Evolutionary conservation across 306 rosid species (phyloP).

Genomic region (Rosa rugosa): DNA sequence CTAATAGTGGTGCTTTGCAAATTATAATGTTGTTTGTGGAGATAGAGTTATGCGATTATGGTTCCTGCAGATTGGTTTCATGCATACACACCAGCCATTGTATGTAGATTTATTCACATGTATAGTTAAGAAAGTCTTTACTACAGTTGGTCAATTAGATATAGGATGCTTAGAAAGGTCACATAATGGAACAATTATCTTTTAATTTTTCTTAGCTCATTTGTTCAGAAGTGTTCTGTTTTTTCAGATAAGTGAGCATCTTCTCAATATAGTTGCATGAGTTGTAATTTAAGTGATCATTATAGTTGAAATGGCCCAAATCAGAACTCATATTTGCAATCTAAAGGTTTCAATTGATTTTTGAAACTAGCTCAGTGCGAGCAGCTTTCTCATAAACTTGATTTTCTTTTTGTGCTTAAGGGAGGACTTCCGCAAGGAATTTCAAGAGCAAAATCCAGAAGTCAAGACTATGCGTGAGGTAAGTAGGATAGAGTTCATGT

Average conservation of each 20-base stretch:
- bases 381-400: constrained; percentile 30
- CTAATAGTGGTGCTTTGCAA: not conserved
- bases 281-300: not conserved
- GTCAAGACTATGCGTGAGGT: constrained; percentile 89
- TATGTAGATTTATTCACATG: not conserved
- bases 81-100: not conserved
- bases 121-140: not conserved
- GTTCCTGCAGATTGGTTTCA: not conserved
- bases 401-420: constrained; percentile 47
- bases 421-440: constrained; percentile 90
- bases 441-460: constrained; percentile 80
- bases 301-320: not conserved
- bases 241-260: not conserved
- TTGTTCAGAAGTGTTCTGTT: not conserved
- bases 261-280: not conserved
- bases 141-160: not conserved
- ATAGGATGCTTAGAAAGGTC: not conserved
- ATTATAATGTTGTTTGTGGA: not conserved
- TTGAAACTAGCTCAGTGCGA: constrained; percentile 10
- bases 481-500: constrained; percentile 26
- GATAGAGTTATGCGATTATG: not conserved
- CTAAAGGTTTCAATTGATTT: not conserved
- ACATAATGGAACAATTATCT: not conserved
- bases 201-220: not conserved
- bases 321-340: not conserved